Base-by-base conservation (phyloP, 768 basidiomycete species). In the Lyophyllum shimeji region DNA sequence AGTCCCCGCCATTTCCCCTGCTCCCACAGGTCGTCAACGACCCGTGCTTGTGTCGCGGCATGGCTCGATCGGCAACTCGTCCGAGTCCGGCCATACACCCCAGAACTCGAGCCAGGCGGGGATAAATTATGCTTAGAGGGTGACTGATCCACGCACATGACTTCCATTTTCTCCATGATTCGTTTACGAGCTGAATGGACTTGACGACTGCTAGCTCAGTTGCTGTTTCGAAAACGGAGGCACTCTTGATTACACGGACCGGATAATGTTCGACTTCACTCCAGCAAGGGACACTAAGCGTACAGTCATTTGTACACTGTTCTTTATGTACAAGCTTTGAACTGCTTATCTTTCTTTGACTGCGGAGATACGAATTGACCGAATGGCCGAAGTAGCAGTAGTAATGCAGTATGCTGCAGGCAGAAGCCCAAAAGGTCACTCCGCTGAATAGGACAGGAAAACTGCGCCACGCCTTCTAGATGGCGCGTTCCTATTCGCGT, bases 1-100 rank as follows among this genome's bases (percentile, higher is more conserved):
- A 17, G 48, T 45, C n/a, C 34, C 59, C 7, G 25, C 50, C 17
- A 34, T 54, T 40, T 31, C 25, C 4, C 55, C 57, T 31, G 53
- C 43, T 21, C 53, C 54, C 3, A 29, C 27, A 7, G 52, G 48
- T 11, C 58, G 45, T 34, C 60, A 65, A 29, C 46, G 56, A 45
- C 15, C 52, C 24, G 46, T 62, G 20, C 53, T 59, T n/a, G 25
- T 31, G 15, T 51, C 52, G n/a, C 48, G 52, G 37, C 43, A 31
- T 43, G 47, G 46, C 7, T 59, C 44, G 15, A 46, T 51, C 43
- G 50, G 50, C 9, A 55, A 46, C 6, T 3, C 42, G 3, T 11
- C 50, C 23, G 54, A 40, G 25, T 37, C 40, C 24, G 52, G 37
- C 20, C 50, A 52, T 43, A 15, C 8, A 23, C 48, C 49, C 31